Evolutionary conservation across 352 stramenopile species (phyloP).

Genomic region (Globisporangium iwayamae): DNA sequence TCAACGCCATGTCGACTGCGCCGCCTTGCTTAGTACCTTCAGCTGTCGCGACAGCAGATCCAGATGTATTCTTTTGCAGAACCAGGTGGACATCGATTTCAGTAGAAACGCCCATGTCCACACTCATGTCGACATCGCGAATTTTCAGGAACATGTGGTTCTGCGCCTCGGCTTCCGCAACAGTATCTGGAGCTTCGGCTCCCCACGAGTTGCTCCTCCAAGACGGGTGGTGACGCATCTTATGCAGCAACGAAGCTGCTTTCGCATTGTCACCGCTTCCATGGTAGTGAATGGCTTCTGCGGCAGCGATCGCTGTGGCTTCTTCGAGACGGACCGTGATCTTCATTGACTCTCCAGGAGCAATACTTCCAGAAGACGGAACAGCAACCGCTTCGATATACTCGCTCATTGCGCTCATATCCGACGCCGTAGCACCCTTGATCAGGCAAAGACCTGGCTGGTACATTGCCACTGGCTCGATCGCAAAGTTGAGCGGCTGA

Average conservation of each 20-base stretch:
- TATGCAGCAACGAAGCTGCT: slow-evolving; percentile 44
- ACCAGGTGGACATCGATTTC: slow-evolving; percentile 72
- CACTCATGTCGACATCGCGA: slow-evolving; percentile 59
- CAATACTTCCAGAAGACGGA: slow-evolving; percentile 68
- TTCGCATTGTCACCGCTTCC: slow-evolving; percentile 30
- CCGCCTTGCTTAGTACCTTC: slow-evolving; percentile 31
- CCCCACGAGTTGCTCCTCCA: slow-evolving; percentile 86
- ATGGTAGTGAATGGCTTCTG: slow-evolving; percentile 29
- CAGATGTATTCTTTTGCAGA: slow-evolving; percentile 51
- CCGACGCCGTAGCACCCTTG: slow-evolving; percentile 41
- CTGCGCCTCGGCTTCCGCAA: slow-evolving; percentile 35
- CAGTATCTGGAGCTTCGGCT: slow-evolving; percentile 40
- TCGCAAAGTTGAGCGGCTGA: slow-evolving; percentile 69
- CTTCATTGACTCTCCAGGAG: slow-evolving; percentile 70
- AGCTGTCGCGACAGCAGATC: slow-evolving; percentile 4
- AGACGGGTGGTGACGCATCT: slow-evolving; percentile 74
- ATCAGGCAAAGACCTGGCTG: slow-evolving; percentile 62
- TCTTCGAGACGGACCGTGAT: slow-evolving; percentile 80
- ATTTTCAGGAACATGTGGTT: slow-evolving; percentile 79
- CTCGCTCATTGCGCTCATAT: slow-evolving; percentile 78
- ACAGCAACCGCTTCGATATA: slow-evolving; percentile 70
- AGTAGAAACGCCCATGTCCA: slow-evolving; percentile 43
- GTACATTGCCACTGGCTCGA: slow-evolving; percentile 65
- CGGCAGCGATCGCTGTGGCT: slow-evolving; percentile 23
- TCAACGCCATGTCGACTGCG: slow-evolving; percentile 33